Percentiles rank a stretch among this genome's conserved stretches.
phyloP scores from a whole-genome alignment of 805 yeast genomes.

The Spathaspora passalidarum region DNA sequence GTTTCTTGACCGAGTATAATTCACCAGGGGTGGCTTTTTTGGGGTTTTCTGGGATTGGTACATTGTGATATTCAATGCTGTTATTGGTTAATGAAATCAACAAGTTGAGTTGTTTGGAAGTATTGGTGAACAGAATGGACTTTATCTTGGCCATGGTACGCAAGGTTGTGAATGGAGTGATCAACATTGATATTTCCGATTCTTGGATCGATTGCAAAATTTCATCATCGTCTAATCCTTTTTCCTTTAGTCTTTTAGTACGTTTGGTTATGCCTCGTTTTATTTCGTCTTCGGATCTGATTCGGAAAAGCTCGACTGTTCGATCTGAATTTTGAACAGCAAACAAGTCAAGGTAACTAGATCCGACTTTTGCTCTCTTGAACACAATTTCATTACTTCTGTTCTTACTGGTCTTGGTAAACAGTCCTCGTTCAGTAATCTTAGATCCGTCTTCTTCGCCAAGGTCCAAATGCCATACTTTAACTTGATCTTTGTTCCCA shows the following conservation, averaged over 20 bases:
- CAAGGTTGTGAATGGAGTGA: conserved; percentile 66
- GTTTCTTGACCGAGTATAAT: conserved; percentile 44
- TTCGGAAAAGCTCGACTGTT: conserved; percentile 74
- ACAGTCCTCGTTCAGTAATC: conserved; percentile 52
- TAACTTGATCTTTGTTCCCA: conserved; percentile 78
- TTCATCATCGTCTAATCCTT: conserved; percentile 59
- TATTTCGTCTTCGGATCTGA: conserved; percentile 74
- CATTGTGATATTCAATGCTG: conserved; percentile 64
- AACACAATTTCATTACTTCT: conserved; percentile 64
- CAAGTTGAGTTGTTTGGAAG: conserved; percentile 53
- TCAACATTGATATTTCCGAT: conserved; percentile 52
- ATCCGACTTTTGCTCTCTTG: conserved; percentile 20
- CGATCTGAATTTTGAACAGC: conserved; percentile 77
- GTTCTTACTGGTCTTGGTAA: conserved; percentile 74
- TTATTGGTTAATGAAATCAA: conserved; percentile 69
- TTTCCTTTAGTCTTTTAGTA: conserved; percentile 72
- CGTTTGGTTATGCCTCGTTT: conserved; percentile 73
- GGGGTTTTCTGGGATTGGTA: conserved; percentile 53
- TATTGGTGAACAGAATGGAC: conserved; percentile 61
- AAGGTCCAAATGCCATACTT: conserved; percentile 76
- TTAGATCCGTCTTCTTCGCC: conserved; percentile 49
- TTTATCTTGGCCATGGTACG: conserved; percentile 65
- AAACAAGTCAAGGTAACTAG: conserved; percentile 45
- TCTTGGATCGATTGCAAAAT: conserved; percentile 41
- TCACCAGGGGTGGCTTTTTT: conserved; percentile 48